Evolutionary conservation across 176 grass and related monocot species (phyloP), one percentile per base, ranked within the genome.

Genomic region (Chrysopogon serrulatus): DNA sequence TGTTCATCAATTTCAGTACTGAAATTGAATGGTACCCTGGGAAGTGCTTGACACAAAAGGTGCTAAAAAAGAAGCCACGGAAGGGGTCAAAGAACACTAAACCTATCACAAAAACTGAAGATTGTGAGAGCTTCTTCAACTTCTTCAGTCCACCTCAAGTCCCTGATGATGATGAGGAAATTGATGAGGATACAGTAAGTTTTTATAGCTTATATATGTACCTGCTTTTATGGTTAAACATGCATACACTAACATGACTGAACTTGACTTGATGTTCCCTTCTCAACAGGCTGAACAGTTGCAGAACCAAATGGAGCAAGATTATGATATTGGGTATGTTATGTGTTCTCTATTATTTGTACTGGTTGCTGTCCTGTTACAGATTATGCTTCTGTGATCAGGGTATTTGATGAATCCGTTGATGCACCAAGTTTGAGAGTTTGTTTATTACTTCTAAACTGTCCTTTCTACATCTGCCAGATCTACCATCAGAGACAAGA

Each of bases 111-210:
- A 99, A 94, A 92, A 96, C 88, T 42, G 97, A 99, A 88, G 81
- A 82, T 12, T 99, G 97, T 41, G 93, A 96, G 65, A 99, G 97
- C 79, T 99, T 99, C 79, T 99, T 99, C 62, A 99, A 99, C 90
- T 99, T 99, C 74, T 99, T 99, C 81, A 94, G 79, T 80, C 97
- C 97, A 63, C 97, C 97, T 76, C 89, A 99, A 85, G 88, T 99
- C 76, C 97, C 97, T 79, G 97, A 95, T 56, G 91, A 96, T 9
- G 91, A 96, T 4, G 93, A 95, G 41, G 92, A 98, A 90, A 93
- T 95, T 69, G 96, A 99, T 19, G 97, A 99, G 78, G 97, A 99
- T 80, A 88, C 87, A 57, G 93, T 98, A 90, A 87, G 92, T 69
- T 66, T 24, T 44, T 26, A 40, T 26, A 33, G 4, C 14, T 61